phyloP scores from a whole-genome alignment of 2,329 filamentous ascomycete species.

The Peltaster fructicola region DNA sequence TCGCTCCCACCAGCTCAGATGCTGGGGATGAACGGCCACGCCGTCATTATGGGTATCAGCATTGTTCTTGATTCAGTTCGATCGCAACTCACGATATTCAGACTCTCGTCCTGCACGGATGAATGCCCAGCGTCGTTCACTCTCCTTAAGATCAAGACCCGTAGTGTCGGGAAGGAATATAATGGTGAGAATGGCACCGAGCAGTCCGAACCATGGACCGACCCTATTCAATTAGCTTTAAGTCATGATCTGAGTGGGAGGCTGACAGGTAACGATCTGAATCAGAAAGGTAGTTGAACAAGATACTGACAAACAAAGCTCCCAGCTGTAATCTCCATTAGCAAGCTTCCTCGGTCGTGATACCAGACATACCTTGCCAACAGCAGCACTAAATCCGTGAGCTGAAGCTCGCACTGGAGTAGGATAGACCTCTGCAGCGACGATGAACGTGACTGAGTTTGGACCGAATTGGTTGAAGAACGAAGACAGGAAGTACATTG shows the following conservation, averaged over 20 bases:
- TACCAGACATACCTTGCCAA: too few relatives aligned
- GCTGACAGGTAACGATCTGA: slow-evolving; percentile 75
- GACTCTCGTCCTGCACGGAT: slow-evolving; percentile 58
- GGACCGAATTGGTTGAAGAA: slow-evolving; percentile 99
- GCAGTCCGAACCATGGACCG: slow-evolving; percentile 88
- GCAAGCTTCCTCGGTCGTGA: too few relatives aligned
- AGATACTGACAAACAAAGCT: slow-evolving; percentile 66
- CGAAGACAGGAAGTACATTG: slow-evolving; percentile 94
- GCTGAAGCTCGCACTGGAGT: slow-evolving; percentile 84
- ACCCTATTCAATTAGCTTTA: too few relatives aligned
- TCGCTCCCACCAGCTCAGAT: slow-evolving; percentile 79
- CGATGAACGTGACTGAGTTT: slow-evolving; percentile 90
- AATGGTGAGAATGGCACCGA: slow-evolving; percentile 64
- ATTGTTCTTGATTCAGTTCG: too few relatives aligned
- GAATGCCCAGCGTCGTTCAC: slow-evolving; percentile 83
- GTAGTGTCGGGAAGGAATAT: slow-evolving; percentile 93
- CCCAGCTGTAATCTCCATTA: too few relatives aligned
- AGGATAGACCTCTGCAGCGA: slow-evolving; percentile 90
- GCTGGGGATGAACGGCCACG: too few relatives aligned
- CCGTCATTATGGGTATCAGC: too few relatives aligned
- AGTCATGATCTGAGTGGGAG: too few relatives aligned
- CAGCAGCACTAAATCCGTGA: slow-evolving; percentile 84
- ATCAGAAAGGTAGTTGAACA: slow-evolving; percentile 88
- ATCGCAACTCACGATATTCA: slow-evolving; percentile 87
- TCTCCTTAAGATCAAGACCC: slow-evolving; percentile 88